Percentiles rank a stretch among this genome's conserved stretches.
Conservation (phyloP, 768 basidiomycete genomes). For the Coprinopsis sp. region DNA sequence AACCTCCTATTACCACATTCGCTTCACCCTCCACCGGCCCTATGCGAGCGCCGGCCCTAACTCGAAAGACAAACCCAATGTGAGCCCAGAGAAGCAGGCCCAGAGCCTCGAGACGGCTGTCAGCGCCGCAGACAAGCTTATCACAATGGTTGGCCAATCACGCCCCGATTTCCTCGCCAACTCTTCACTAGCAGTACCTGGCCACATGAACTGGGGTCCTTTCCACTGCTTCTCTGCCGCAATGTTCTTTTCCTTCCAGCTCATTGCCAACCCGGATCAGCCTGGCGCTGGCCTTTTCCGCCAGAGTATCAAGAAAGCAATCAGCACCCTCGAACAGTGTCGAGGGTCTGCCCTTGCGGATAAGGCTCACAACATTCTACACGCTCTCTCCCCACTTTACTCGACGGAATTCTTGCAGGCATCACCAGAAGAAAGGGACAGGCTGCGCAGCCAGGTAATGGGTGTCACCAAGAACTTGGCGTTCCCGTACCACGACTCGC, state of each 20-base stretch:
- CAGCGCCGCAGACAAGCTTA: slow-evolving; percentile 70
- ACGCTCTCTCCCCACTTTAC: slow-evolving; percentile 70
- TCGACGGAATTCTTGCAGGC: slow-evolving; percentile 54
- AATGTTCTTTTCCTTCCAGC: slow-evolving; percentile 90
- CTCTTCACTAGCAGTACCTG: slow-evolving; percentile 65
- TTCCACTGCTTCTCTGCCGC: slow-evolving; percentile 83
- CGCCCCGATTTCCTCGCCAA: slow-evolving; percentile 73
- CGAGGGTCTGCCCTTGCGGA: slow-evolving; percentile 66
- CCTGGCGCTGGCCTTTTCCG: slow-evolving; percentile 75
- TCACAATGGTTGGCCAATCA: slow-evolving; percentile 71
- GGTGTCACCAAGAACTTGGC: slow-evolving; percentile 69
- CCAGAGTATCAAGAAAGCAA: slow-evolving; percentile 66
- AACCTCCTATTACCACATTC: slow-evolving; percentile 74
- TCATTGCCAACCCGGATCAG: slow-evolving; percentile 76
- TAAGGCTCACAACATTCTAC: slow-evolving; percentile 68
- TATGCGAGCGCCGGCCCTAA: slow-evolving; percentile 48
- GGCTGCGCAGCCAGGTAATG: slow-evolving; percentile 56
- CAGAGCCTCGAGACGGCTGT: slow-evolving; percentile 72
- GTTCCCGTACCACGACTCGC: slow-evolving; percentile 76
- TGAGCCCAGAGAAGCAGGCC: slow-evolving; percentile 41
- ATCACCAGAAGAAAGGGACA: slow-evolving; percentile 47
- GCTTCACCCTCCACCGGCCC: slow-evolving; percentile 79
- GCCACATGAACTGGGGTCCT: slow-evolving; percentile 81
- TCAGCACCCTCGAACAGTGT: slow-evolving; percentile 59
- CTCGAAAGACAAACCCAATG: slow-evolving; percentile 21